phyloP scores from a whole-genome alignment of 345 rosid genomes.

The Gossypium rotundifolium region DNA sequence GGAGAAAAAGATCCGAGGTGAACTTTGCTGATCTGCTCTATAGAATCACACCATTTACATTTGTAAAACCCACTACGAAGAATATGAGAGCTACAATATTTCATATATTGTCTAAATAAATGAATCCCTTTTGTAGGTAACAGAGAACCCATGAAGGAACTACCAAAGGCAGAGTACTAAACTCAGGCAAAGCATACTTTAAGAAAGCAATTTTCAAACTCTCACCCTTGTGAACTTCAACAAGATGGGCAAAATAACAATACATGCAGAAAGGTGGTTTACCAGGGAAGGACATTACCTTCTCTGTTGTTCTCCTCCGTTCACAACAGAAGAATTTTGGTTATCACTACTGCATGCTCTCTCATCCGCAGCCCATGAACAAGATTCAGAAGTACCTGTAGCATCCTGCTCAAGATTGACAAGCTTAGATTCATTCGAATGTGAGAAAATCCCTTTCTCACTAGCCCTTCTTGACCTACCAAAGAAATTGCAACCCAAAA shows the following conservation, averaged over 20 bases:
- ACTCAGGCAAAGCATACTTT: neutral
- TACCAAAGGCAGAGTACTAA: neutral
- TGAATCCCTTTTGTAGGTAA: neutral
- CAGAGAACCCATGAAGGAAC: neutral
- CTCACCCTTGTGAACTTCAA: neutral
- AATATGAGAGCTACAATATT: neutral
- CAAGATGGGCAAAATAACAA: neutral
- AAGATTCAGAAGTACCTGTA: slow-evolving; percentile 59
- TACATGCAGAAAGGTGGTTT: neutral
- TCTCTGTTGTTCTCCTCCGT: slow-evolving; percentile 36
- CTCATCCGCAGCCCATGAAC: slow-evolving; percentile 64
- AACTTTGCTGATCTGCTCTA: neutral
- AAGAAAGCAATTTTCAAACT: neutral
- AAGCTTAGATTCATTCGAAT: slow-evolving; percentile 34
- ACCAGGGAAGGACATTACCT: slow-evolving; percentile 40
- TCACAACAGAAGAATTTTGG: slow-evolving; percentile 36
- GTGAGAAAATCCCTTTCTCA: slow-evolving; percentile 21
- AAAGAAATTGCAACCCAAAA: slow-evolving; percentile 5
- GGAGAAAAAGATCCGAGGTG: neutral
- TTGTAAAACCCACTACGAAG: neutral
- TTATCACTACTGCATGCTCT: slow-evolving; percentile 64
- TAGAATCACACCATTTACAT: neutral
- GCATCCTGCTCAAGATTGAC: neutral
- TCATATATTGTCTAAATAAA: neutral
- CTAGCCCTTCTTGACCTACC: slow-evolving; percentile 33